Evolutionary conservation across 352 stramenopile genomes (phyloP).

Genomic region (Pythium oligandrum): DNA sequence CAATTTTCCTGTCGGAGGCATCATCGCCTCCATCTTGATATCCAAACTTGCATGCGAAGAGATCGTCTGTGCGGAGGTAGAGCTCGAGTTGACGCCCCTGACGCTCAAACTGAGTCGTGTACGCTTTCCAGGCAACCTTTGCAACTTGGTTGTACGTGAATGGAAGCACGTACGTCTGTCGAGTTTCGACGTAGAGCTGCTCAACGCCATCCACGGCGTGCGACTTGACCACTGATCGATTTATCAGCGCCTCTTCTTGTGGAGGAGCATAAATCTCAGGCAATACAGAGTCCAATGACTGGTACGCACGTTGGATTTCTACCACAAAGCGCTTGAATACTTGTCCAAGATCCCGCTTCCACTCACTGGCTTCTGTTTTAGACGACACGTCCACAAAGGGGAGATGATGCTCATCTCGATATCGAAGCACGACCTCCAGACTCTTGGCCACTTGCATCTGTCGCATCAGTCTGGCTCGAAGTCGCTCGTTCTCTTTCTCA

Average conservation of each 20-base stretch:
- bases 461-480: slow-evolving; percentile 5
- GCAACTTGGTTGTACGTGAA: slow-evolving; percentile 4
- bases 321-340: slow-evolving; percentile 5
- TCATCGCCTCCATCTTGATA: not conserved
- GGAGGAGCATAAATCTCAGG: not conserved
- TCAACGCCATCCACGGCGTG: slow-evolving; percentile 8
- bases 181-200: slow-evolving; percentile 13
- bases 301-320: slow-evolving; percentile 7
- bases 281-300: not conserved
- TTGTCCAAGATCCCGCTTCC: slow-evolving; percentile 7
- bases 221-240: slow-evolving; percentile 6
- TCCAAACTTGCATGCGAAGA: slow-evolving; percentile 7
- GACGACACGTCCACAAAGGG: not conserved
- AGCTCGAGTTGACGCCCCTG: slow-evolving; percentile 7
- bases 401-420: not conserved
- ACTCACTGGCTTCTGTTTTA: not conserved
- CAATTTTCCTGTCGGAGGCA: not conserved
- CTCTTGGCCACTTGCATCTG: slow-evolving; percentile 12
- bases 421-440: slow-evolving; percentile 5
- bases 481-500: slow-evolving; percentile 5
- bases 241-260: not conserved
- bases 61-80: slow-evolving; percentile 8
- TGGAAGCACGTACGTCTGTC: slow-evolving; percentile 4
- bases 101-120: slow-evolving; percentile 6
- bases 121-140: slow-evolving; percentile 3